Base-by-base conservation (phyloP, 2,329 filamentous ascomycete species). In the Colletotrichum theobromicola region DNA sequence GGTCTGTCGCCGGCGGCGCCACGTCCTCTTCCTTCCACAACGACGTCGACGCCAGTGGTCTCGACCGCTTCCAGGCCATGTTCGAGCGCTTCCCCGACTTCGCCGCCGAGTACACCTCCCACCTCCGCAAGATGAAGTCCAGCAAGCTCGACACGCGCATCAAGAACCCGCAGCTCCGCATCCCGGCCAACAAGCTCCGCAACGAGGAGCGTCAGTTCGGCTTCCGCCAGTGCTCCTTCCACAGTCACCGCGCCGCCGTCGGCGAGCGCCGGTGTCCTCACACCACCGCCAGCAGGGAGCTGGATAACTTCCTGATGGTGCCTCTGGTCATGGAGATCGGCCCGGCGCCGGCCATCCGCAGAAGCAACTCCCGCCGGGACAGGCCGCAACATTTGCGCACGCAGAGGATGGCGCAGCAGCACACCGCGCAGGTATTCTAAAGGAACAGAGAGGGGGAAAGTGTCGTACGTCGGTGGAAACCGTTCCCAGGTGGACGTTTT, bases 171-270 rank as follows among this genome's bases (percentile, higher is more conserved):
- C 90, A 91, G 82, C 87, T 91, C 26, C 86, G 90, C 75, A 87
- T 92, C 67, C 88, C 88, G 16, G 88, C 87, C 76, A 91, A 91
- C 83, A 84, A 84, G 70, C 83, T 91, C 26, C 85, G 87, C 75
- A 90, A 87, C 81, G 89, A 90, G 60, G 88, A 91, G 82, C 88
- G 90, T 42, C 84, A 88, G 66, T 91, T 91, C 78, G 90, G 90
- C n/a, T 92, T 91, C 80, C 85, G 90, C 28, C 88, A 90, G 80
- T 92, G 90, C 80, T 90, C 89, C 15, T 92, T 92, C 77, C 90
- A 92, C 80, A 90, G 88, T 46, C 90, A 92, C 78, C 85, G 90
- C 24, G 86, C 88, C 6, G 81, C 84, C 9, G 88, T 90, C 37
- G 90, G 89, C 24, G 87, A 92, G 80, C 85, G 85, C 7, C 82